phyloP scores from a whole-genome alignment of 371 early-diverging fungal species.

The Mucor mucedo region DNA sequence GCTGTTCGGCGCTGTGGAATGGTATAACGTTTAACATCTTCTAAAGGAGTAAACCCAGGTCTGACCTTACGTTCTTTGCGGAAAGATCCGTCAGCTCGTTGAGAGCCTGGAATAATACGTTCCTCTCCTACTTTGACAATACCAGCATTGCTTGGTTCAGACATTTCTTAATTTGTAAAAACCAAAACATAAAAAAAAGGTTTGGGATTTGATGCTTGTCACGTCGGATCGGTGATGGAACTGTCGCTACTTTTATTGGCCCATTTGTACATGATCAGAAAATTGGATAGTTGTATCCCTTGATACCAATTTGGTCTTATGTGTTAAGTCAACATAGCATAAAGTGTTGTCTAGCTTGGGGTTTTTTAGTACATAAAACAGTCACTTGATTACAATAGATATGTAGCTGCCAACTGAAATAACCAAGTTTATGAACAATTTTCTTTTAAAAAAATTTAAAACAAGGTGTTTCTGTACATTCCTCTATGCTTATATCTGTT shows the following conservation, averaged over 20 bases:
- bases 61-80: conserved; percentile 74
- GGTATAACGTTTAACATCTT: conserved; percentile 67
- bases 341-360: too few relatives aligned
- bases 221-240: background rate
- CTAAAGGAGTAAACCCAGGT: conserved; percentile 68
- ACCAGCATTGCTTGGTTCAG: conserved; percentile 33
- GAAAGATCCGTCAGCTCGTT: conserved; percentile 73
- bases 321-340: too few relatives aligned
- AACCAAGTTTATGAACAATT: too few relatives aligned
- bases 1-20: conserved; percentile 39
- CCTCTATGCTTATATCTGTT: too few relatives aligned
- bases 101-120: conserved; percentile 62
- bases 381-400: too few relatives aligned
- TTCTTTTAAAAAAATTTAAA: too few relatives aligned
- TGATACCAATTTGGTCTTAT: too few relatives aligned
- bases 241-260: conserved; percentile 6
- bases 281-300: too few relatives aligned
- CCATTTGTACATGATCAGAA: too few relatives aligned
- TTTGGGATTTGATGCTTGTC: background rate
- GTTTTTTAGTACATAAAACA: too few relatives aligned
- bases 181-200: conserved; percentile 9
- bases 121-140: conserved; percentile 48
- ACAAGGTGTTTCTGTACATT: too few relatives aligned
- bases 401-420: too few relatives aligned
- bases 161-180: conserved; percentile 5